Evolutionary conservation across 2,329 filamentous ascomycete species (phyloP), one percentile per base, ranked within the genome.

Genomic region (Didymella lethalis): DNA sequence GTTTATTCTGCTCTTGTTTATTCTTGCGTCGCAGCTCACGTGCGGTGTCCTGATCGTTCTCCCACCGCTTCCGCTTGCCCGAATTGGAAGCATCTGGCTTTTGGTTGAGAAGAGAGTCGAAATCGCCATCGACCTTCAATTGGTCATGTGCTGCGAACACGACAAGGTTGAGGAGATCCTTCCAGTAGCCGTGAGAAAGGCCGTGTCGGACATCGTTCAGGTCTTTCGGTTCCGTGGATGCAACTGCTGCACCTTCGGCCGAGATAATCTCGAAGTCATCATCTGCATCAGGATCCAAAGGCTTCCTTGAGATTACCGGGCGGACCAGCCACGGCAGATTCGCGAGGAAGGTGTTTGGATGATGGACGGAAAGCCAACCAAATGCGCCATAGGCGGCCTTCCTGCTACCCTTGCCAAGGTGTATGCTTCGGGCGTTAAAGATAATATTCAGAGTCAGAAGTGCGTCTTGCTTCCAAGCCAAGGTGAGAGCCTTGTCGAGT

Each of bases 371-470:
- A 20, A 52, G 40, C 40, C 40, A 45, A 16, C 49, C 41, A 20
- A 52, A 29, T 28, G 49, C 49, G 23, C 49, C 18, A 28, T 51
- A 45, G 18, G 49, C 29, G n/a, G 29, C 28, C 28, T 8, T 28
- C 7, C 40, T 87, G 84, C 16, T 82, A 32, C 79, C 78, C 71
- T 87, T 87, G 16, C 86, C 85, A 0, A 87, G 73, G 57, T 88
- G 85, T 48, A 88, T 87, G n/a, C 84, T 86, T 10, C 86, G 81
- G 0, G 81, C 74, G 59, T 87, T 86, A 79, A 85, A 88, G 63
- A 88, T 84, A 64, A 88, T 80, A 67, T 86, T 86, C 29, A 88
- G 78, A 0, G 85, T 85, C 12, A 78, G 69, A 2, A 81, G 65
- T 0, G 82, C 61, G 58, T 87, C 82, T 1, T 75, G 68, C 1